Percentiles rank a stretch among this genome's conserved stretches.
phyloP scores from a whole-genome alignment of 176 grass and related monocot species.

The Oryza australiensis region DNA sequence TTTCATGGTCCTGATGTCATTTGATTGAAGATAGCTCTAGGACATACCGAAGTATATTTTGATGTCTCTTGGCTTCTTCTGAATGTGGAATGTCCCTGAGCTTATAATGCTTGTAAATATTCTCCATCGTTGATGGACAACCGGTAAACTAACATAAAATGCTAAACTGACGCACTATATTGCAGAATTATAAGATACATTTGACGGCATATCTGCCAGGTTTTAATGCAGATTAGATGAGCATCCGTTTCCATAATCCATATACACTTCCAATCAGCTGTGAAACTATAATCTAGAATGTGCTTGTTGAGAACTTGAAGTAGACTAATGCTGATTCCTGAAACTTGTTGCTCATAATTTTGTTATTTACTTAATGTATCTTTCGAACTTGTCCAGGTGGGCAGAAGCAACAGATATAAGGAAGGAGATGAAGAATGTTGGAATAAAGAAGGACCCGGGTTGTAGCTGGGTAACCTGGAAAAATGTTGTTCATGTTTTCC shows the following conservation, averaged over 20 bases:
- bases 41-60: not conserved
- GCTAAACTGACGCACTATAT: not conserved
- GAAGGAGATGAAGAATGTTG: constrained; percentile 69
- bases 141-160: constrained; percentile 1
- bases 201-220: constrained; percentile 4
- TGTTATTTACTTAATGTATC: not conserved
- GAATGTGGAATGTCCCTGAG: not conserved
- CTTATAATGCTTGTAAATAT: not conserved
- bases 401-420: constrained; percentile 70
- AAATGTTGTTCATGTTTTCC: constrained; percentile 78
- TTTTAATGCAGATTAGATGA: not conserved
- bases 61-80: constrained; percentile 11
- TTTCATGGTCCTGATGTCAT: not conserved
- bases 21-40: not conserved
- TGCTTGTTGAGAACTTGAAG: not conserved
- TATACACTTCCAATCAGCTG: not conserved
- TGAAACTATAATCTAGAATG: not conserved
- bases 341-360: not conserved
- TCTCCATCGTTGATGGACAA: not conserved
- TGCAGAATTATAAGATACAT: not conserved
- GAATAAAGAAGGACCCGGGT: constrained; percentile 78
- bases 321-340: not conserved
- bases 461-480: constrained; percentile 89
- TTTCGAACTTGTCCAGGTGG: constrained; percentile 55
- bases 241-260: not conserved